Base-by-base conservation (phyloP, 2,329 filamentous ascomycete species). In the Paramyrothecium roridum region DNA sequence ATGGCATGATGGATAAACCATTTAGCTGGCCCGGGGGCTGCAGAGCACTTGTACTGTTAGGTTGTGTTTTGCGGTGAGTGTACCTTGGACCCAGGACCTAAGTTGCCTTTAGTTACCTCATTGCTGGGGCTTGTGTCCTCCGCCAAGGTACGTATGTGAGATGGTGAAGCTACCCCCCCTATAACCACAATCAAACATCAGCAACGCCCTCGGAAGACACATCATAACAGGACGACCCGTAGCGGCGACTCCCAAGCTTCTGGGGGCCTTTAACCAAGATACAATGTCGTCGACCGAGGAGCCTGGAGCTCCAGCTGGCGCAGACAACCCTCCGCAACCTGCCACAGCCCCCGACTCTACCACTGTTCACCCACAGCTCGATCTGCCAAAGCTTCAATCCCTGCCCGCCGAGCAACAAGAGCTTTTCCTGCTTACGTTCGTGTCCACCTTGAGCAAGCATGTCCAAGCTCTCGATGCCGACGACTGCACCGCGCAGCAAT, bases 391-490 rank as follows among this genome's bases (percentile, higher is more conserved):
- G 80, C 86, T 99, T 50, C 89, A 96, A 73, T 83, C 90, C 52
- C 84, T 98, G 49, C 91, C 93, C 47, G 86, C 90, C 53, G 95
- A 99, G 76, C 95, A 99, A 72, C 95, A 99, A 74, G 93, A 97
- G 67, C 84, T 99, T 13, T 96, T 95, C 72, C 83, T 99, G 59
- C 81, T 99, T 57, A 96, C 88, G 23, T 97, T 96, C 69, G 89
- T 93, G 37, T 89, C 92, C 26, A 85, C 89, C 57, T 81, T 99
- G 54, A 88, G 86, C 59, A 89, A 88, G 63, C 90, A 97, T 80
- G 89, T 96, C 48, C 80, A 86, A 53, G 78, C 78, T 17, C 82
- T 98, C 49, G 83, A 86, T 53, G 80, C 86, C 58, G 91, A 96
- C 63, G 89, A 90, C 68, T 89, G 93, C 62, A 93, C 90, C 21